These are phyloP conservation scores for Picea engelmannii DNA, from an alignment of 83 land plant species.

Conservation along the genomic window DNA sequence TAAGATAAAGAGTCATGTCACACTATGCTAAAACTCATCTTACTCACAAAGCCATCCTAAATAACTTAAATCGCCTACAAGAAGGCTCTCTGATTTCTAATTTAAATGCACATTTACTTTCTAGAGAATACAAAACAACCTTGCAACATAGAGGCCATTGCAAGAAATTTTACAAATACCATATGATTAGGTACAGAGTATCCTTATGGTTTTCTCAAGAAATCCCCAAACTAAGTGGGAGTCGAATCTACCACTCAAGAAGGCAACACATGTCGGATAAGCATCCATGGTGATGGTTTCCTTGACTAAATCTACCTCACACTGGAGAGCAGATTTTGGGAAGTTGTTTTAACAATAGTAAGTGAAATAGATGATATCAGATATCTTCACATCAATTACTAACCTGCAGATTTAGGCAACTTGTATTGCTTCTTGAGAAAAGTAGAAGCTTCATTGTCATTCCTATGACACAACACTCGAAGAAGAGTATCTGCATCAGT, in stretches of 20 bases:
- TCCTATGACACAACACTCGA: conserved; percentile 85
- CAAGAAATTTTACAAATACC: background rate
- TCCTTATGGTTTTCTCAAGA: too few relatives aligned
- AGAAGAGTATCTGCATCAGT: conserved; percentile 77
- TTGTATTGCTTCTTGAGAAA: conserved; percentile 84
- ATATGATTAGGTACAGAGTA: background rate
- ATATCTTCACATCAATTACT: background rate
- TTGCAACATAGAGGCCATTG: background rate
- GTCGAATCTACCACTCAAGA: background rate
- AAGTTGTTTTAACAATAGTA: background rate
- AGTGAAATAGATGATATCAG: background rate
- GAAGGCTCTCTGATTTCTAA: too few relatives aligned
- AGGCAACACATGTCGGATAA: background rate
- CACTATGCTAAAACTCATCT: too few relatives aligned
- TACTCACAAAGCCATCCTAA: too few relatives aligned
- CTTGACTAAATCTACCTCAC: background rate
- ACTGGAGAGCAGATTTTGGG: background rate
- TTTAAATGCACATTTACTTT: background rate
- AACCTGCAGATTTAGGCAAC: conserved; percentile 77
- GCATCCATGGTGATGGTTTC: background rate
- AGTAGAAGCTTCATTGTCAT: conserved; percentile 75
- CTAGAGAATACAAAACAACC: background rate
- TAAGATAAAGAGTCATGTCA: too few relatives aligned
- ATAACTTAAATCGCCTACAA: too few relatives aligned
- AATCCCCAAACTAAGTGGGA: background rate